Evolutionary conservation across 164 flowering plant species (phyloP), one percentile per base, ranked within the genome.

Genomic region (Dillenia suffruticosa): DNA sequence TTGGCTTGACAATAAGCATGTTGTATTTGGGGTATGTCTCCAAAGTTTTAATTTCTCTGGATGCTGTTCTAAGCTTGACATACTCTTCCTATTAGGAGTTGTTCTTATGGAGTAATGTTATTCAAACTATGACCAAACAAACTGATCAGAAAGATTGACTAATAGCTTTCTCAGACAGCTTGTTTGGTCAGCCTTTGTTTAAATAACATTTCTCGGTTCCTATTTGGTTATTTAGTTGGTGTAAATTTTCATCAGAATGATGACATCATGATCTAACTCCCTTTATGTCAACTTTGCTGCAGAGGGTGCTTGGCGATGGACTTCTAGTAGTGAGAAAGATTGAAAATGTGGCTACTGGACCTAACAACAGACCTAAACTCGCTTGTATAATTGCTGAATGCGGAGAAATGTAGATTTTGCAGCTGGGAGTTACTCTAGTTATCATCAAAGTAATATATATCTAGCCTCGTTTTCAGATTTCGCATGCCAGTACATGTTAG

Each of bases 1-100:
- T 55, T 94, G 99, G 99, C 97, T 95, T 46, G 99, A 95, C 78
- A 89, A 95, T 64, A 95, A 95, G 82, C 99, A 95, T 68, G 96
- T 95, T 12, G 97, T 95, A 10, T 95, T 95, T 62, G 99, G 99
- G 93, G 99, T 94, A 87, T 63, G 86, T 56, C 63, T 22, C 13
- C 49, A 13, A 17, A 46, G 9, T 9, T 22, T 24, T 58, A 50
- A n/a, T 14, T 44, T 4, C 9, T 19, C 14, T 45, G 44, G 22
- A 14, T 44, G 15, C 24, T 15, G 19, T 51, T 12, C 3, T 2
- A 9, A n/a, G 9, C 54, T 51, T 51, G 9, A 51, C 9, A 19
- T 51, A 9, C 17, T n/a, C 54, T 40, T 7, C 0, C 10, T 51
- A 24, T 8, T 44, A 19, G 22, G 22, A 19, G 22, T 59, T 47